These are phyloP conservation scores for Fusarium annulatum DNA, from an alignment of 2,329 filamentous ascomycete genomes.

Conservation along the genomic window DNA sequence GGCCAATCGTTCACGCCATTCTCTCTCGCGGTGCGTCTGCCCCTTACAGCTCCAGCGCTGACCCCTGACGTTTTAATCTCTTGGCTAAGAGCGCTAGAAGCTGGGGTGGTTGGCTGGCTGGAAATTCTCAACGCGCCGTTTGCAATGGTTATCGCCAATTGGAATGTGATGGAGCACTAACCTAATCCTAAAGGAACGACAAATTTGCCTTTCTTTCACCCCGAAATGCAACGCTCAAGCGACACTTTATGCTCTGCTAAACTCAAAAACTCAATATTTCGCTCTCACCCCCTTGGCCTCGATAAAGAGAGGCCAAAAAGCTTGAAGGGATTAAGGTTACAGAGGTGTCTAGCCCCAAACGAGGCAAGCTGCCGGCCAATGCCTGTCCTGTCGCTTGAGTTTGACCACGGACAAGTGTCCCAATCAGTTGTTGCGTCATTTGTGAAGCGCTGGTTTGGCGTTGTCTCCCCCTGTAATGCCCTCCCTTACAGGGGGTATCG, in stretches of 20 bases:
- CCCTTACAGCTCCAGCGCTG: constrained; percentile 12
- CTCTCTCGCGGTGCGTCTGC: not conserved
- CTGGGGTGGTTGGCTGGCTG: not conserved
- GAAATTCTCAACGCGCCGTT: not conserved
- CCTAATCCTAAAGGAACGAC: not conserved
- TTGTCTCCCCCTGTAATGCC: not conserved
- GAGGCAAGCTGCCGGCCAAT: constrained; percentile 19
- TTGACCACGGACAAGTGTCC: constrained; percentile 3
- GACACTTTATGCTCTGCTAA: not conserved
- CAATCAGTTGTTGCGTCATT: constrained; percentile 24
- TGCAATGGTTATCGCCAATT: not conserved
- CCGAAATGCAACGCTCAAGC: not conserved
- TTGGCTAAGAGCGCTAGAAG: constrained; percentile 2
- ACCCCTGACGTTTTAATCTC: constrained; percentile 11
- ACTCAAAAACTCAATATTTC: not conserved
- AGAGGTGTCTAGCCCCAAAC: constrained; percentile 29
- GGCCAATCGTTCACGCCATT: not conserved
- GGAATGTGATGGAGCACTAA: not conserved
- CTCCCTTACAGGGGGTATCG: not conserved
- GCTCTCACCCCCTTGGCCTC: not conserved
- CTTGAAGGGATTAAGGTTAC: constrained; percentile 33
- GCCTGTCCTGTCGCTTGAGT: not conserved
- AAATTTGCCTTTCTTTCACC: not conserved
- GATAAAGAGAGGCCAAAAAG: constrained; percentile 13
- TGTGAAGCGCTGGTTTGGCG: not conserved